These are phyloP conservation scores for Stevia rebaudiana DNA, from an alignment of 140 eudicot genomes.

Conservation along the genomic window DNA sequence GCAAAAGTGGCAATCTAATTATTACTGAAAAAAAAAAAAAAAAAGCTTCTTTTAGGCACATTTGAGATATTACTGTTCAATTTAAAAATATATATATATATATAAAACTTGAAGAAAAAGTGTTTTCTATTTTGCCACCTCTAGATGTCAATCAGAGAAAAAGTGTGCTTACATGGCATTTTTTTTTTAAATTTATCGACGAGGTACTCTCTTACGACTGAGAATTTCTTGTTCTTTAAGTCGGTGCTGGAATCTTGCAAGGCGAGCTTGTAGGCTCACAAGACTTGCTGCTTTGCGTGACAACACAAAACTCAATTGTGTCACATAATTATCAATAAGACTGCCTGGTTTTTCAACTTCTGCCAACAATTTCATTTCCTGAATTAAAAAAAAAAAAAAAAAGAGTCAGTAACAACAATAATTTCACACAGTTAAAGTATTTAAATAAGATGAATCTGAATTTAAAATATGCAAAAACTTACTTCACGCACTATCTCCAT, in stretches of 20 bases:
- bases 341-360: slow-evolving; percentile 98
- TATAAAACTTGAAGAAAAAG: neutral
- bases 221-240: slow-evolving; percentile 87
- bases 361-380: slow-evolving; percentile 97
- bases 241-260: slow-evolving; percentile 88
- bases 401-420: neutral
- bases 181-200: slow-evolving; percentile 19
- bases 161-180: slow-evolving; percentile 5
- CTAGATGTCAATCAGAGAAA: neutral
- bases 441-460: neutral
- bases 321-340: slow-evolving; percentile 83
- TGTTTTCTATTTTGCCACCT: neutral
- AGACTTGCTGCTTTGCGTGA: slow-evolving; percentile 95
- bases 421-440: neutral
- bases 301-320: slow-evolving; percentile 80
- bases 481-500: slow-evolving; percentile 99
- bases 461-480: slow-evolving; percentile 26
- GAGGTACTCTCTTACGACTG: slow-evolving; percentile 78
- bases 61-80: neutral
- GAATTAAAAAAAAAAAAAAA: slow-evolving; percentile 7
- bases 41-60: neutral
- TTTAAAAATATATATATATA: neutral
- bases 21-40: neutral
- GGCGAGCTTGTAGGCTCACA: slow-evolving; percentile 92
- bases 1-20: neutral